Evolutionary conservation across 495 filamentous ascomycete genomes (phyloP), one percentile per base, ranked within the genome.

Genomic region (Arthonia radiata): DNA sequence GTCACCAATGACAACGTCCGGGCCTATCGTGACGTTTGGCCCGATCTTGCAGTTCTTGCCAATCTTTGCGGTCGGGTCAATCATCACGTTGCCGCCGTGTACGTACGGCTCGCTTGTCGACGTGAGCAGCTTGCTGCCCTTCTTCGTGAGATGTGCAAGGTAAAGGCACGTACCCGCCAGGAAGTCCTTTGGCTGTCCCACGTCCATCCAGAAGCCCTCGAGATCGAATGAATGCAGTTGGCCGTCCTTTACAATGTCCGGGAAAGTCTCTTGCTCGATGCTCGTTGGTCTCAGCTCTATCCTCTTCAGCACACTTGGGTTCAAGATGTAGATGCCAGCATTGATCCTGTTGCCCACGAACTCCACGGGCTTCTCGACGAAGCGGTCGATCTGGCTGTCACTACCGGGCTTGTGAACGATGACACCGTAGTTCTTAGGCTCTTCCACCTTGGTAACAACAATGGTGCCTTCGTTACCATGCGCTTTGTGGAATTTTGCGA

Each of bases 181-280:
- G 63, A 99, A 99, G 47, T 99, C 86, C 55, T 99, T 99, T 29
- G 86, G 86, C 49, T 99, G 86, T 39, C 86, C 86, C 31, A 99
- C 82, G 41, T 99, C 86, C 86, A 99, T 99, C 86, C 86, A 99
- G 61, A 91, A 99, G 36, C 86, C 82, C 37, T 99, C 89, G 19
- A 99, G 62, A 48, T 99, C 86, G 47, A 91, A 93, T 2, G 82
- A 93, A 62, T 99, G 86, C 25, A 99, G 55, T 50, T 90, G 67
- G 29, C 80, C 77, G 44, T 93, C 89, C 40, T 61, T 68, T 49
- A 70, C 72, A 41, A 99, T 89, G 33, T 78, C 73, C 23, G 86
- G 86, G 74, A 99, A 99, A 15, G 80, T 99, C 55, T 99, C 86
- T 54, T 94, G 86, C 53, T 99, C 86, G 49, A 99, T 99, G n/a